Evolutionary conservation across 495 filamentous ascomycete species (phyloP).

Genomic region (Wilcoxina mikolae): DNA sequence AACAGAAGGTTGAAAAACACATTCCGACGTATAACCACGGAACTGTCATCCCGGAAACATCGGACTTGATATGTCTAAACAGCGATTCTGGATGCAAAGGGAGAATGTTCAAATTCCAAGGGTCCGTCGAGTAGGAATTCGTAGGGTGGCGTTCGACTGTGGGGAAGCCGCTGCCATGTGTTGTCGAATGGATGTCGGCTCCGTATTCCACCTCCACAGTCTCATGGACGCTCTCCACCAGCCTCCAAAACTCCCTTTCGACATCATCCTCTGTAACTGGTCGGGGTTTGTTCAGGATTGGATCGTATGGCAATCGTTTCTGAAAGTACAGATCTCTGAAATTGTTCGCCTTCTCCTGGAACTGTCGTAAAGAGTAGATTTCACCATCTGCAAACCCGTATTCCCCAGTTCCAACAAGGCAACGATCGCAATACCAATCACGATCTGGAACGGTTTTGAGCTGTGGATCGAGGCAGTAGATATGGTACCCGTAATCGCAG

Average conservation of each 20-base stretch:
- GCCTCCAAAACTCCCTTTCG: conserved; percentile 90
- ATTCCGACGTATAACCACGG: conserved; percentile 99
- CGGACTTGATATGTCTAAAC: conserved; percentile 92
- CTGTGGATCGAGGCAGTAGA: conserved; percentile 72
- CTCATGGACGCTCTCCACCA: conserved; percentile 83
- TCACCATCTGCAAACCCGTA: conserved; percentile 97
- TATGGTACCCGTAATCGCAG: conserved; percentile 82
- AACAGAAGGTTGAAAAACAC: conserved; percentile 99
- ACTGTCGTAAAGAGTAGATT: conserved; percentile 87
- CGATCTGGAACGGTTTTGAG: conserved; percentile 62
- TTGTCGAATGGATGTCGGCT: conserved; percentile 95
- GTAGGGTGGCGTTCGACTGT: conserved; percentile 84
- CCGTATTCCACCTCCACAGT: conserved; percentile 97
- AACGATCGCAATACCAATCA: conserved; percentile 95
- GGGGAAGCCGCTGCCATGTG: conserved; percentile 93
- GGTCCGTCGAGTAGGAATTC: conserved; percentile 70
- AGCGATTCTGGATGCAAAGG: conserved; percentile 83
- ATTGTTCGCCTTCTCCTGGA: conserved; percentile 86
- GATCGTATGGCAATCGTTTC: conserved; percentile 78
- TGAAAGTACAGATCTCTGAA: conserved; percentile 93
- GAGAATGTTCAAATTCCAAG: conserved; percentile 93
- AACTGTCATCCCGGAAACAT: conserved; percentile 99
- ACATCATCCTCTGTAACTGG: conserved; percentile 90
- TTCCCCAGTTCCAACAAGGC: conserved; percentile 88
- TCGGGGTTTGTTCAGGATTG: conserved; percentile 58